These are phyloP conservation scores for Fusarium brevicatenulatum DNA, from an alignment of 2,329 filamentous ascomycete genomes.

Conservation along the genomic window DNA sequence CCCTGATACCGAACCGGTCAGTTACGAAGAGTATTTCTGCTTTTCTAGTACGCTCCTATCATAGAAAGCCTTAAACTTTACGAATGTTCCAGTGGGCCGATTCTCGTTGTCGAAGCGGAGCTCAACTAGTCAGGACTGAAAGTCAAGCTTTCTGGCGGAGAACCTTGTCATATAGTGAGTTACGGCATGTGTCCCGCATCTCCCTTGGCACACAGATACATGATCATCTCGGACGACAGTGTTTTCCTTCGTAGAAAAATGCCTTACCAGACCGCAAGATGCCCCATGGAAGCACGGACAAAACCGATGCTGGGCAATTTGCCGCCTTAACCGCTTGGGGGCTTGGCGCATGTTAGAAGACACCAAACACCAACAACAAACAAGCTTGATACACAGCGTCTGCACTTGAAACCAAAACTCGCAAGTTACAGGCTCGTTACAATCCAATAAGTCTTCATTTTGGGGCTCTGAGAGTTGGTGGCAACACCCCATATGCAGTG, in stretches of 20 bases:
- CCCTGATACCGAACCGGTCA: too few species aligned
- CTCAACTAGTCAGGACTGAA: background rate
- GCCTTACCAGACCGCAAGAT: background rate
- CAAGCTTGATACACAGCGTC: background rate
- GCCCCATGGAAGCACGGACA: background rate
- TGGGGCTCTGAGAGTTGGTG: background rate
- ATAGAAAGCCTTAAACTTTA: background rate
- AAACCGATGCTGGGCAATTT: constrained; percentile 2
- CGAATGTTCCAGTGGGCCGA: background rate
- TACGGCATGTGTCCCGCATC: background rate
- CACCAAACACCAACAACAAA: background rate
- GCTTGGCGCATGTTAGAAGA: constrained; percentile 9
- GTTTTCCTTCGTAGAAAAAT: background rate
- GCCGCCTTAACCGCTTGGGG: constrained; percentile 14
- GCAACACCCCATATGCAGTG: background rate
- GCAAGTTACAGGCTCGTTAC: background rate
- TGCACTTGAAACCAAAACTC: background rate
- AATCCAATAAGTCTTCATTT: background rate
- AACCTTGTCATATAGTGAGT: background rate
- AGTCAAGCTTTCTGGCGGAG: background rate
- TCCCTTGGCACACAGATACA: background rate
- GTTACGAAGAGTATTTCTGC: background rate
- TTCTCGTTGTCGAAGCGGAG: background rate
- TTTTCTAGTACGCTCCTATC: background rate
- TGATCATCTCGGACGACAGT: too few species aligned